Evolutionary conservation across 345 rosid species (phyloP).

Genomic region (Eucalyptus marginata): DNA sequence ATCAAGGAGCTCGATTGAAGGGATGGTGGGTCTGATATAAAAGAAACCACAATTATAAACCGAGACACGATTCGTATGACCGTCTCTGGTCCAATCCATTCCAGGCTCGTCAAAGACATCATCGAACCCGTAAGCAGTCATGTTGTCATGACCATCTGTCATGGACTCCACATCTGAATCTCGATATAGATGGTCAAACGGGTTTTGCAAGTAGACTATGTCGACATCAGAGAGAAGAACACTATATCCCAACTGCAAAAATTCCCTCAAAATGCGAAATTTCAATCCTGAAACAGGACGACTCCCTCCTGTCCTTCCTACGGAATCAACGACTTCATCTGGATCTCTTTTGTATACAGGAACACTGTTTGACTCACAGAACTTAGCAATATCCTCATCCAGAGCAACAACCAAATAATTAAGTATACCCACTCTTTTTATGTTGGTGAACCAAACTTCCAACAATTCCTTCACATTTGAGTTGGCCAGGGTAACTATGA

Average conservation of each 20-base stretch:
- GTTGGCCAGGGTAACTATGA: conserved; percentile 39
- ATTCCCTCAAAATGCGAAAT: conserved; percentile 34
- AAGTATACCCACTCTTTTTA: conserved; percentile 26
- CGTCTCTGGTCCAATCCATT: conserved; percentile 41
- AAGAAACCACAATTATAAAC: conserved; percentile 44
- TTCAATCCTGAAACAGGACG: conserved; percentile 38
- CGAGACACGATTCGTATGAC: conserved; percentile 35
- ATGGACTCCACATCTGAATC: conserved; percentile 41
- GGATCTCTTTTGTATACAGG: conserved; percentile 30
- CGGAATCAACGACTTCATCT: conserved; percentile 13
- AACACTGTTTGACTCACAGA: conserved; percentile 26
- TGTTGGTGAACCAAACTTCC: conserved; percentile 39
- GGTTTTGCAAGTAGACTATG: conserved; percentile 29
- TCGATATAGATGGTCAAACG: conserved; percentile 26
- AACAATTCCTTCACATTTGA: conserved; percentile 25
- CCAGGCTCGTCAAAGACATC: conserved; percentile 32
- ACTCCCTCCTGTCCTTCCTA: conserved; percentile 22
- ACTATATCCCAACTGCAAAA: conserved; percentile 38
- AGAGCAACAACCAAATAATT: conserved; percentile 34
- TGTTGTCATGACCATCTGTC: conserved; percentile 32
- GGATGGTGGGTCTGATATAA: conserved; percentile 27
- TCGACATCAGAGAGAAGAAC: conserved; percentile 40
- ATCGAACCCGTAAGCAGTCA: conserved; percentile 24
- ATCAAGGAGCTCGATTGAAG: conserved; percentile 33
- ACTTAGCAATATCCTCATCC: conserved; percentile 17